These are phyloP conservation scores for Phytophthora sojae DNA, from an alignment of 352 stramenopile genomes.

Conservation along the genomic window DNA sequence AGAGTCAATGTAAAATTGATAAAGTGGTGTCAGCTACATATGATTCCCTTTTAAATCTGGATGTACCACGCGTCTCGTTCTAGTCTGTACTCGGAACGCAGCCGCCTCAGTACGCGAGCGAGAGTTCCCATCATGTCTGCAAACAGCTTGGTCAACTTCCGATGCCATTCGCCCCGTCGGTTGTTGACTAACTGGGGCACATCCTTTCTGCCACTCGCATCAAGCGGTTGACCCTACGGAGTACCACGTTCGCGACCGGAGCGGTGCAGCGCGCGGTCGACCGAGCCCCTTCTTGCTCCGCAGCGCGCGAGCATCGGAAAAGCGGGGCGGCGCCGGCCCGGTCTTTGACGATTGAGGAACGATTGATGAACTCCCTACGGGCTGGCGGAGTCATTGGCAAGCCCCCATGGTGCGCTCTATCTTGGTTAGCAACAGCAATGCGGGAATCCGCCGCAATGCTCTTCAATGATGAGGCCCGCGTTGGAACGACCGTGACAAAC, in stretches of 20 bases:
- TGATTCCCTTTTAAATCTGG: no score
- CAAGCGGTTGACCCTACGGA: constrained; percentile 22
- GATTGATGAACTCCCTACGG: constrained; percentile 25
- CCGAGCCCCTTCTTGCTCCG: constrained; percentile 23
- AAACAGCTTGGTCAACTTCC: constrained; percentile 41
- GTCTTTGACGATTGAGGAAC: constrained; percentile 28
- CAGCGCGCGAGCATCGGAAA: constrained; percentile 35
- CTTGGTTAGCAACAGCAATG: constrained; percentile 31
- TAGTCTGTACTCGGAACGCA: no score
- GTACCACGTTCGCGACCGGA: constrained; percentile 27
- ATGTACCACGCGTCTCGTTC: no score
- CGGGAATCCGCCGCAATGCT: constrained; percentile 12
- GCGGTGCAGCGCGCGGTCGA: constrained; percentile 3
- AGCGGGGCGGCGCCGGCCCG: constrained; percentile 13
- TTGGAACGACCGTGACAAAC: constrained; percentile 26
- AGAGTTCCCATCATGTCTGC: constrained; percentile 23
- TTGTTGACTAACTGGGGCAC: constrained; percentile 34
- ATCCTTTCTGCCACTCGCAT: constrained; percentile 35
- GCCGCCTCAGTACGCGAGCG: constrained; percentile 10
- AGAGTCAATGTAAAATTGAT: no score
- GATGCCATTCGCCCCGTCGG: constrained; percentile 25
- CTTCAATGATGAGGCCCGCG: constrained; percentile 28
- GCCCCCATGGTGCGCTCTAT: constrained; percentile 15
- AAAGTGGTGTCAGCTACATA: no score
- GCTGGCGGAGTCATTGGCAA: constrained; percentile 4